Evolutionary conservation across 345 rosid species (phyloP).

Genomic region (Pistacia atlantica): DNA sequence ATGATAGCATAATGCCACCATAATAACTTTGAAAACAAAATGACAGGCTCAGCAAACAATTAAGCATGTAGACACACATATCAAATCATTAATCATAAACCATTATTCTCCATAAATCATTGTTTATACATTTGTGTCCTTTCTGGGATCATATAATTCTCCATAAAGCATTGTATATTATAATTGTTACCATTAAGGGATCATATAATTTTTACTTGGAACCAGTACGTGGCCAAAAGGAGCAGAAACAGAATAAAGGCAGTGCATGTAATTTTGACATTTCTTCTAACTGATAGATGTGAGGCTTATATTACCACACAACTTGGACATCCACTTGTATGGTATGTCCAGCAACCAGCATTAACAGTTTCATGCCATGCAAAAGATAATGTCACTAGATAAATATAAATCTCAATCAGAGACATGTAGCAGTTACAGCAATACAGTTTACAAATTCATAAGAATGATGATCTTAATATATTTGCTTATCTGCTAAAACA

Average conservation of each 20-base stretch:
- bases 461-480: neutral
- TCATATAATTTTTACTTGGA: neutral
- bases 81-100: neutral
- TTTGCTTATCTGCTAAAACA: neutral
- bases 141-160: neutral
- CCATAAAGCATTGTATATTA: neutral
- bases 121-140: neutral
- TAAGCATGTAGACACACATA: neutral
- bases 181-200: neutral
- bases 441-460: conserved; percentile 9
- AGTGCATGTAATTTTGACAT: neutral
- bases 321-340: neutral
- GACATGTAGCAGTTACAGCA: neutral
- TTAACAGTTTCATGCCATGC: neutral
- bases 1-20: conserved; percentile 3
- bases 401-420: neutral
- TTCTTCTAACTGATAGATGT: neutral
- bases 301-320: neutral
- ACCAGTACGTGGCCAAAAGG: neutral
- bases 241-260: neutral
- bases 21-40: neutral
- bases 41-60: neutral
- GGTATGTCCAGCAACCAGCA: conserved; percentile 15
- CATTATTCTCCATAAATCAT: neutral
- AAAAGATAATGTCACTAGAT: neutral